Conservation (phyloP, 345 rosid genomes). For the Boechera divaricarpa region DNA sequence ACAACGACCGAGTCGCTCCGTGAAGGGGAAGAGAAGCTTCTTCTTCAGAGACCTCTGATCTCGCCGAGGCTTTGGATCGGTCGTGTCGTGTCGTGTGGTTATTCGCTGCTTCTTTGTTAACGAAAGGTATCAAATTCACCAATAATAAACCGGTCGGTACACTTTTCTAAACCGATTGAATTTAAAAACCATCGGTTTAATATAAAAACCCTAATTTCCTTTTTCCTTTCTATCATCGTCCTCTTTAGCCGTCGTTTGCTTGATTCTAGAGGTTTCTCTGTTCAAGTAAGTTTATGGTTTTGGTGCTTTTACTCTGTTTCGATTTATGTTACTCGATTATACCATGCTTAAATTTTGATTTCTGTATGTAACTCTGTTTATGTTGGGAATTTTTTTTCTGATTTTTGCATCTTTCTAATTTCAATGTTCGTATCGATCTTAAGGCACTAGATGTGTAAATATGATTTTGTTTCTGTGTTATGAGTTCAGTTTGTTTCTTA, state of each 20-base stretch:
- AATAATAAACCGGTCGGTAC: conserved; percentile 28
- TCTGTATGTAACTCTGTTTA: neutral
- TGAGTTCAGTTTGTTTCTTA: neutral
- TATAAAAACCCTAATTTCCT: conserved; percentile 24
- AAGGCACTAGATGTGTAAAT: neutral
- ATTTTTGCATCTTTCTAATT: neutral
- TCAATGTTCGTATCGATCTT: neutral
- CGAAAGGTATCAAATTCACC: conserved; percentile 26
- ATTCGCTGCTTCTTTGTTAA: conserved; percentile 9
- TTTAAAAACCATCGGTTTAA: conserved; percentile 5
- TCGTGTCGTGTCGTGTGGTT: conserved; percentile 30
- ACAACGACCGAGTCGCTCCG: conserved; percentile 27
- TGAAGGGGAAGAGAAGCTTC: neutral
- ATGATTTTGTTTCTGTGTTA: neutral
- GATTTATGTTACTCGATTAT: neutral
- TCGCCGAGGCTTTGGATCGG: neutral
- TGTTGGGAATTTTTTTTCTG: neutral
- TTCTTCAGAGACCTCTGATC: neutral
- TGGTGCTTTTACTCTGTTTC: neutral
- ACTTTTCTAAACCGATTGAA: neutral
- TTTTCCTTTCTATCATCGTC: neutral
- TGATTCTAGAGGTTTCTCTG: conserved; percentile 11
- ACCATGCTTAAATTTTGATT: neutral
- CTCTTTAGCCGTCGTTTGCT: conserved; percentile 5
- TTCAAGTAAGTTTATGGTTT: conserved; percentile 7